Percentiles rank a stretch among this genome's conserved stretches.
Evolutionary conservation across 164 flowering plant species (phyloP).

Genomic region (Magnolia officinalis): DNA sequence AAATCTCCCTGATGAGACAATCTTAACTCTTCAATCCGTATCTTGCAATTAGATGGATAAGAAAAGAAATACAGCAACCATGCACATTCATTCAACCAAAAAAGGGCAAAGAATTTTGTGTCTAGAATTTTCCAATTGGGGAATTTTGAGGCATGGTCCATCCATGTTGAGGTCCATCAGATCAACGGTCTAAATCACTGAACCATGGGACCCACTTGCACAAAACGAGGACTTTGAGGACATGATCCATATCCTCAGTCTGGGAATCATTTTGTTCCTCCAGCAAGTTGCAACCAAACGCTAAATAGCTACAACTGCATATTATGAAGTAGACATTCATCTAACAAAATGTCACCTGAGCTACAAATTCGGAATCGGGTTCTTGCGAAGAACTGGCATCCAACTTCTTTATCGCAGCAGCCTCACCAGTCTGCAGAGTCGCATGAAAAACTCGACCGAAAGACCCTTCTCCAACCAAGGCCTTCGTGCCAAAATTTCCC

Average conservation of each 20-base stretch:
- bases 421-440: conserved; percentile 40
- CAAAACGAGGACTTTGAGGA: background rate
- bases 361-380: conserved; percentile 62
- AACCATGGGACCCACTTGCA: background rate
- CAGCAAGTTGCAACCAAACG: no score
- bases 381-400: conserved; percentile 59
- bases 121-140: background rate
- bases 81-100: background rate
- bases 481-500: conserved; percentile 59
- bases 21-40: no score
- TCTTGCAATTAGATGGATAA: no score
- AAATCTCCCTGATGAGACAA: no score
- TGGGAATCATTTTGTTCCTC: background rate
- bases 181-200: background rate
- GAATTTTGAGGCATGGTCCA: background rate
- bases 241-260: background rate
- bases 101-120: background rate
- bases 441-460: conserved; percentile 75
- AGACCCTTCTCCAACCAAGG: conserved; percentile 88
- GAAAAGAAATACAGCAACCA: background rate
- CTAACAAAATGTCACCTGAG: conserved; percentile 45
- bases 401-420: conserved; percentile 68
- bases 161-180: background rate
- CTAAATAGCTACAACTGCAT: background rate
- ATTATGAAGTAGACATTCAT: background rate